Evolutionary conservation across 768 basidiomycete genomes (phyloP).

Genomic region (Termitomyces sp.): DNA sequence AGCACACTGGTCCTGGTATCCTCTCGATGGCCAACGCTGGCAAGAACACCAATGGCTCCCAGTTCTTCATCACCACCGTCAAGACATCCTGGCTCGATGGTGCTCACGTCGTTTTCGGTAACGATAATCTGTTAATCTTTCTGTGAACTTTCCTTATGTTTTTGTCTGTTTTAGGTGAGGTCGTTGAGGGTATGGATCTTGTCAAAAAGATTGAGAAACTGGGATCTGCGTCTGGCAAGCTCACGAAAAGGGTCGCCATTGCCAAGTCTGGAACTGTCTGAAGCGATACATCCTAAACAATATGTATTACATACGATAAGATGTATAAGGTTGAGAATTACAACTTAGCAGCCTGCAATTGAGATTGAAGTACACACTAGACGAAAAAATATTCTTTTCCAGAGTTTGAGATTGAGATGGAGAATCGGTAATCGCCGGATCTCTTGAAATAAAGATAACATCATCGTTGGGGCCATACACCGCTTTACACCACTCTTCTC

Average conservation of each 20-base stretch:
- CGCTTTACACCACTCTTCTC: slow-evolving; percentile 9
- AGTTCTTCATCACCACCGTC: slow-evolving; percentile 89
- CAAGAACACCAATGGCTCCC: slow-evolving; percentile 78
- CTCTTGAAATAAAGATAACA: slow-evolving; percentile 12
- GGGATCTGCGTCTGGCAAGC: slow-evolving; percentile 34
- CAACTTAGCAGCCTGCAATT: neutral
- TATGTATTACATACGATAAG: neutral
- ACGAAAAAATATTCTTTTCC: neutral
- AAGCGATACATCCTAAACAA: neutral
- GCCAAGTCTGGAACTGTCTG: slow-evolving; percentile 45
- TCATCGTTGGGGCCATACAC: slow-evolving; percentile 8
- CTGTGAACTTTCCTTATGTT: neutral
- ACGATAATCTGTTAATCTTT: slow-evolving; percentile 7
- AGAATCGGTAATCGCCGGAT: slow-evolving; percentile 11
- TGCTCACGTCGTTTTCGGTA: slow-evolving; percentile 84
- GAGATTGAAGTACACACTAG: neutral
- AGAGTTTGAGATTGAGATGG: neutral
- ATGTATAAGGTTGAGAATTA: neutral
- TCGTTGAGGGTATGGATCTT: slow-evolving; percentile 57
- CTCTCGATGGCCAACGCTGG: slow-evolving; percentile 82
- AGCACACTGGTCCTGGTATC: slow-evolving; percentile 65
- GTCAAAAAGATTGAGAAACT: slow-evolving; percentile 38
- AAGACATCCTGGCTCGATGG: slow-evolving; percentile 77
- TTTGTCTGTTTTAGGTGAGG: slow-evolving; percentile 39
- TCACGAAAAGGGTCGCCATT: slow-evolving; percentile 47